These are phyloP conservation scores for Rutstroemia sp. DNA, from an alignment of 2,329 filamentous ascomycete genomes.

Conservation along the genomic window DNA sequence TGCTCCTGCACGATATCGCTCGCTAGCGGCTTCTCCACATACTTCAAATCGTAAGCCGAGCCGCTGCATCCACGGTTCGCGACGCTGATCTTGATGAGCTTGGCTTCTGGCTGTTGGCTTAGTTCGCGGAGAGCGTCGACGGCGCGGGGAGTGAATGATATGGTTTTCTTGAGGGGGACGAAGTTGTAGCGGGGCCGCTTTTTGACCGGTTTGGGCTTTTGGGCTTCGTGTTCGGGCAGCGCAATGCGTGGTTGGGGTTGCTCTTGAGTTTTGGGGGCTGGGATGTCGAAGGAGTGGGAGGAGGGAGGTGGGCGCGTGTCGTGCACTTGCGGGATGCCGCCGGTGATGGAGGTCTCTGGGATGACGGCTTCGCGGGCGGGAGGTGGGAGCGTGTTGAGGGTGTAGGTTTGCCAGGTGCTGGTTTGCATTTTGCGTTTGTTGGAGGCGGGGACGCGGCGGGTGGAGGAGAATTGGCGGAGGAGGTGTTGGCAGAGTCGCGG, in stretches of 20 bases:
- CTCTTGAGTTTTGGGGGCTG: conserved; percentile 11
- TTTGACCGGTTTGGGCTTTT: conserved; percentile 54
- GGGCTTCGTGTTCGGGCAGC: conserved; percentile 56
- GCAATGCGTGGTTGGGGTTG: conserved; percentile 34
- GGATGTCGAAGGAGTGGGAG: conserved; percentile 27
- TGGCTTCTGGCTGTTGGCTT: conserved; percentile 78
- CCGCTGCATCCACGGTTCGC: conserved; percentile 92
- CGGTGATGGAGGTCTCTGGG: conserved; percentile 54
- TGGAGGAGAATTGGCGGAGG: conserved; percentile 39
- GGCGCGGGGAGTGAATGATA: conserved; percentile 75
- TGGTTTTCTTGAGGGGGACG: conserved; percentile 80
- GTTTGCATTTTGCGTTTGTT: conserved; percentile 57
- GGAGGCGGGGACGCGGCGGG: conserved; percentile 35
- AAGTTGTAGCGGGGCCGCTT: conserved; percentile 54
- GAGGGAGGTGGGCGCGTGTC: conserved; percentile 39
- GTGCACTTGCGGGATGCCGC: conserved; percentile 34
- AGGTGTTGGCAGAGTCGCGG: conserved; percentile 33
- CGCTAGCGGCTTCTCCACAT: conserved; percentile 79
- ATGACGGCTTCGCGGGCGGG: conserved; percentile 47
- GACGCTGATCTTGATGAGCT: conserved; percentile 90
- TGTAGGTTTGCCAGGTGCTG: conserved; percentile 55
- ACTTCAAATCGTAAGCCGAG: conserved; percentile 87
- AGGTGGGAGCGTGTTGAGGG: conserved; percentile 38
- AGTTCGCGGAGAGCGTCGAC: conserved; percentile 71
- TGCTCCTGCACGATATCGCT: conserved; percentile 94